Evolutionary conservation across 805 yeast genomes (phyloP), one percentile per base, ranked within the genome.

Genomic region (Tetrapisispora pingtungensis): DNA sequence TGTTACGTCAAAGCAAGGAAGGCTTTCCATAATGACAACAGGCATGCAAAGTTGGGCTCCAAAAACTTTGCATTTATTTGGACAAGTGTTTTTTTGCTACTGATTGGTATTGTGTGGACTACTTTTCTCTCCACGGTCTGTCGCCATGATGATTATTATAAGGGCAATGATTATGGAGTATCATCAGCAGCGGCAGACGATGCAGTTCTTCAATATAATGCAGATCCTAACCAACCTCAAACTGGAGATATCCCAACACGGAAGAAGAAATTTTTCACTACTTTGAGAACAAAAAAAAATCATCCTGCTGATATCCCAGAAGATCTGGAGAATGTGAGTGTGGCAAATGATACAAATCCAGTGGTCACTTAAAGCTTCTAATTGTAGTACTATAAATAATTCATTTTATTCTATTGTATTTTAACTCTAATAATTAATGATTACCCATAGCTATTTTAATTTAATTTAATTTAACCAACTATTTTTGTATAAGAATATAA

Each of bases 31-130:
- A 52, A 66, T 35, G 68, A 61, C 28, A 74, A 75, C n/a, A 56
- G 61, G 17, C 15, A 44, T 15, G 69, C 82, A 1, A 58, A 51
- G 3, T 34, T 79, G 34, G 81, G 81, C 13, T 58, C 64, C 8
- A 70, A 69, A 35, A 66, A 72, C 59, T 69, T 82, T 59, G 86
- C 78, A 13, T 73, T 81, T 47, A 63, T 78, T 32, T 84, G 94
- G 94, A 53, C 59, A 3, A 44, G 54, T 7, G 59, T 54, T 4
- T 54, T 54, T 26, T 44, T 57, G 39, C 31, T 57, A 30, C 26
- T 54, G 33, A 36, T 44, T 6, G 52, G 51, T 36, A 41, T 56
- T 7, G 40, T 56, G 27, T 56, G 61, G 60, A 42, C 55, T 2
- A 49, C 57, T 1, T 43, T 54, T 13, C 39, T 36, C 2, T 39